These are phyloP conservation scores for Polymyxa betae DNA, from an alignment of 208 protist species.

Conservation along the genomic window DNA sequence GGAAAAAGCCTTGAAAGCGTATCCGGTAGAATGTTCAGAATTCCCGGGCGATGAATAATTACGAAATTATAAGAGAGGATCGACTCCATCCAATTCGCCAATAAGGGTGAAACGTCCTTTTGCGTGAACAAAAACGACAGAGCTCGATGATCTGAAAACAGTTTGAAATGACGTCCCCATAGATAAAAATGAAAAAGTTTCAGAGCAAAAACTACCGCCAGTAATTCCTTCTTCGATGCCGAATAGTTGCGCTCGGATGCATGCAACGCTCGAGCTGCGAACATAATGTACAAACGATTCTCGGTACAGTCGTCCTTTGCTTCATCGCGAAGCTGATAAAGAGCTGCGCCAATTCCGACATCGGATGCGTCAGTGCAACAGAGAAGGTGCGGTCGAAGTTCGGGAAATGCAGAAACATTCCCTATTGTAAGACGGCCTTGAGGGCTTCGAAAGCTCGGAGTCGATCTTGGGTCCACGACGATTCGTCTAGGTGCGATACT, in stretches of 20 bases:
- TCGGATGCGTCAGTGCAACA: no score
- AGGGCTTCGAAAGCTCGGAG: not conserved
- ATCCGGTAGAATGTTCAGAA: not conserved
- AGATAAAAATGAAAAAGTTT: not conserved
- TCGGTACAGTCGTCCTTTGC: not conserved
- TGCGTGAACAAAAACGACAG: not conserved
- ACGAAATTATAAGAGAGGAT: not conserved
- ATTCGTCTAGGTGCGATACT: not conserved
- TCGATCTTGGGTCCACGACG: not conserved
- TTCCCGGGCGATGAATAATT: not conserved
- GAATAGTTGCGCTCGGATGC: not conserved
- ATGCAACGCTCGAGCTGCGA: not conserved
- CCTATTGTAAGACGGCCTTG: not conserved
- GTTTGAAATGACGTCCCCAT: not conserved
- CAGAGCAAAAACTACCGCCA: not conserved
- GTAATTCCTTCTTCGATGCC: not conserved
- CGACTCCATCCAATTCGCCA: not conserved
- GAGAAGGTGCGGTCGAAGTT: no score
- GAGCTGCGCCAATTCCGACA: no score
- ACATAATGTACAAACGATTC: not conserved
- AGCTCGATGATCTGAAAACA: not conserved
- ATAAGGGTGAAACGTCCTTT: not conserved
- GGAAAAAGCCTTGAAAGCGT: not conserved
- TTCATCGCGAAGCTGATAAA: not conserved
- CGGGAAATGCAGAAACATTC: not conserved